Base-by-base conservation (phyloP, 2,329 filamentous ascomycete species). In the Claviceps cyperi region DNA sequence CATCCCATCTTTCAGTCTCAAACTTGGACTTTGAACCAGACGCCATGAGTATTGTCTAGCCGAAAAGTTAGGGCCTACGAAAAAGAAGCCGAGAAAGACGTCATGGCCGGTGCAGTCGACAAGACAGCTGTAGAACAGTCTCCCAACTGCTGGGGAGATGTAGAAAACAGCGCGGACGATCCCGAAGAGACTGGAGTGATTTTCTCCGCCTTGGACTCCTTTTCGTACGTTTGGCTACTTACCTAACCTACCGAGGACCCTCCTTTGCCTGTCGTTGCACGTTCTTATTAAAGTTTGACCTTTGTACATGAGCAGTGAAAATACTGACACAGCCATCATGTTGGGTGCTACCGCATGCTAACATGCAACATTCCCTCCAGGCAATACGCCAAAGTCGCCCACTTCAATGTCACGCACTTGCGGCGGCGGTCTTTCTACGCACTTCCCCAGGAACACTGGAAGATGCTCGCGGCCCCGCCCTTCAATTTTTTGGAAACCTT, bases 361-460 rank as follows among this genome's bases (percentile, higher is more conserved):
- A 47, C 32, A 19, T 37, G 17, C 21, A 15, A 6, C 9, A n/a
- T 47, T 6, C 4, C 4, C 49, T 48, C 57, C 43, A 94, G 88
- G 50, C 86, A 90, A 67, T 96, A 96, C 64, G 83, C 86, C 55
- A 84, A 83, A 59, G 78, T 81, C 22, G 85, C 90, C 5, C 91
- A 97, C 64, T 85, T 85, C 69, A 94, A 94, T 66, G 83, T 86
- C 55, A 97, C 91, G 4, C 91, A 97, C 65, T 76, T 90, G 17
- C 83, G 92, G 21, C 82, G 94, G 28, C 89, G 92, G 65, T 84
- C 88, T 14, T 96, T 98, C 67, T 98, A 97, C 65, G 86, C 89
- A 8, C 75, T 98, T 5, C 88, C 91, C 1, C 80, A 83, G 52
- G 72, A 76, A 1, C 90, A 98, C 64, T 92, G 88, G 81, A 78